Evolutionary conservation across 139 green algal species (phyloP), one percentile per base, ranked within the genome.

Genomic region (Edaphochlamys debaryana): DNA sequence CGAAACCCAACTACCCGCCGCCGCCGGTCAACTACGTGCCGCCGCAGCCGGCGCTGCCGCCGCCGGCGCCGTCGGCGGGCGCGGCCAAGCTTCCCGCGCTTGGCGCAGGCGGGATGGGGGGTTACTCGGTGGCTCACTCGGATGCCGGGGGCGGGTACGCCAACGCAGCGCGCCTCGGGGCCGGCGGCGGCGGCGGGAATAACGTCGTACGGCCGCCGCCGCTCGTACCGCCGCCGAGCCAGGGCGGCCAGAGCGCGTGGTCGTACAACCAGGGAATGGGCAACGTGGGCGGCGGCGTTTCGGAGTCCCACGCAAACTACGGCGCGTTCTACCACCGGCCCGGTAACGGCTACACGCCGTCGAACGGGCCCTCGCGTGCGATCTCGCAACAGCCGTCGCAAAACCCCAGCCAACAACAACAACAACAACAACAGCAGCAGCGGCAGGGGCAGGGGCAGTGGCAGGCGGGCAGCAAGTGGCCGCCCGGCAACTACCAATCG

Each of bases 281-380:
- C 8, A 27, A 2, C 22, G 37, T 45, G 45, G 23, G 6, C 30
- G 62, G 62, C 36, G 60, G 41, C 25, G 78, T 82, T 19, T 86
- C 78, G 0, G 84, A 91, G 68, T 88, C 82, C 25, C 87, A 89
- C 54, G 87, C 87, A 29, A 84, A 79, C 27, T 91, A 91, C n/a
- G 87, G 87, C 13, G 87, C 87, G 0, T 91, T 91, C 52, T 91
- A 91, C 68, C 62, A 86, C 67, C 40, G 78, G 4, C n/a, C n/a
- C n/a, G n/a, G n/a, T n/a, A 83, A 54, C 64, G 32, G 8, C 29
- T 83, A 83, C 77, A 75, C 77, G 23, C 77, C 77, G 19, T n/a
- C 17, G 6, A 58, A 22, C 50, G 50, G 6, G 15, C 11, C n/a
- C n/a, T n/a, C n/a, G n/a, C n/a, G n/a, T n/a, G n/a, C n/a, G n/a